Evolutionary conservation across 371 early-diverging fungal species (phyloP).

Genomic region (Mortierella sp.): DNA sequence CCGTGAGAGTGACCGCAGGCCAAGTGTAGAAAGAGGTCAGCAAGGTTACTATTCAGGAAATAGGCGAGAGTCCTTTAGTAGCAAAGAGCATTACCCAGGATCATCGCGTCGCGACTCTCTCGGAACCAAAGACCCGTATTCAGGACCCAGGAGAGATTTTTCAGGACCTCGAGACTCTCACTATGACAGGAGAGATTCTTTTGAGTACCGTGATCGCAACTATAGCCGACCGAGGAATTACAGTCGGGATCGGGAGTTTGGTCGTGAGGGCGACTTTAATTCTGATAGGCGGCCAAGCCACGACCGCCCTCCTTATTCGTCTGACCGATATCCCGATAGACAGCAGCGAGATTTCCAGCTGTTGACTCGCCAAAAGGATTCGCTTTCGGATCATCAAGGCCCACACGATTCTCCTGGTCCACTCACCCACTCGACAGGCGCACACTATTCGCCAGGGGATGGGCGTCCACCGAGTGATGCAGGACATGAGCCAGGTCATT

Average conservation of each 20-base stretch:
- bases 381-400: constrained; percentile 8
- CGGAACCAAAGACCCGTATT: constrained; percentile 21
- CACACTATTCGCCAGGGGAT: background rate
- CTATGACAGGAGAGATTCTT: constrained; percentile 36
- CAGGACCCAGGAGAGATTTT: constrained; percentile 32
- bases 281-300: constrained; percentile 32
- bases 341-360: constrained; percentile 39
- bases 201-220: constrained; percentile 6
- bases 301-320: constrained; percentile 25
- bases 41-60: constrained; percentile 9
- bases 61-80: constrained; percentile 41
- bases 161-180: constrained; percentile 11
- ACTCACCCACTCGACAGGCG: constrained; percentile 1
- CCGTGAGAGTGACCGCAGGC: constrained; percentile 28
- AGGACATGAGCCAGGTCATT: background rate
- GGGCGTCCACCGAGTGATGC: too few relatives aligned
- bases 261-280: constrained; percentile 24
- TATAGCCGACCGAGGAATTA: constrained; percentile 22
- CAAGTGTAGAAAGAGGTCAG: constrained; percentile 23
- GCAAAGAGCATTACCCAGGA: constrained; percentile 17
- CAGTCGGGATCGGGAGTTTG: constrained; percentile 31
- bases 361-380: constrained; percentile 33
- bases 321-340: constrained; percentile 27
- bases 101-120: constrained; percentile 29
- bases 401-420: constrained; percentile 2